A percentile compares a stretch with the other conserved stretches of the same genome.
Conservation (phyloP, 768 basidiomycete species). For the Amanita pseudoporphyria region DNA sequence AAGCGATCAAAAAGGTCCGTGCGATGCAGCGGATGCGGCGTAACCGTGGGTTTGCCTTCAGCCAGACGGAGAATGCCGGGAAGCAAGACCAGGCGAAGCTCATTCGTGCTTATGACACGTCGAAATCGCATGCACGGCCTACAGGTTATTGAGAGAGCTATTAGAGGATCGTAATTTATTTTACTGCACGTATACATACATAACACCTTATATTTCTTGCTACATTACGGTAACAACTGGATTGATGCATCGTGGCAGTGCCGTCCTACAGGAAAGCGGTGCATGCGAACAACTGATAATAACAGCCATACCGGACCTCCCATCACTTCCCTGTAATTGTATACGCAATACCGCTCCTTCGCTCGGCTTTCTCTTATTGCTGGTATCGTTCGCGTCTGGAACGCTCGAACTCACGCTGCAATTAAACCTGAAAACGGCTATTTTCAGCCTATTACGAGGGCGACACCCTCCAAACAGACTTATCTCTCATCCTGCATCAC, state of each 20-base stretch:
- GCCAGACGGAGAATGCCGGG: slow-evolving; percentile 82
- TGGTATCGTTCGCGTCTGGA: not conserved
- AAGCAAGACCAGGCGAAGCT: slow-evolving; percentile 82
- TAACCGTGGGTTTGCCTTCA: slow-evolving; percentile 96
- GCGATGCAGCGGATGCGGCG: slow-evolving; percentile 95
- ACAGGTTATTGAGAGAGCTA: slow-evolving; percentile 49
- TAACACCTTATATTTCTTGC: not conserved
- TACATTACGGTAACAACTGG: too few relatives aligned
- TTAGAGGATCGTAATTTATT: slow-evolving; percentile 1
- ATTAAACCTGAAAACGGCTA: not conserved
- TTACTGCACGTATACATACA: not conserved
- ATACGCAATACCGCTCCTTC: not conserved
- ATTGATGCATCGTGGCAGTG: too few relatives aligned
- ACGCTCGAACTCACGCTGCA: not conserved
- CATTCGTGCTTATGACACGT: slow-evolving; percentile 84
- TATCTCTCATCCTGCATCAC: slow-evolving; percentile 13
- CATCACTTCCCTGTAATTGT: not conserved
- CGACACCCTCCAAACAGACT: not conserved
- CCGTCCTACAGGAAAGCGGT: too few relatives aligned
- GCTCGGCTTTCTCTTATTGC: not conserved
- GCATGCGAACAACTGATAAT: too few relatives aligned
- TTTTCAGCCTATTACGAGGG: not conserved
- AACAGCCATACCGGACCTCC: too few relatives aligned
- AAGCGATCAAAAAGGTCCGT: slow-evolving; percentile 99
- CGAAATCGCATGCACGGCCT: slow-evolving; percentile 60